Evolutionary conservation across 441 rosid genomes (phyloP), one percentile per base, ranked within the genome.

Genomic region (Gossypium gossypioides): DNA sequence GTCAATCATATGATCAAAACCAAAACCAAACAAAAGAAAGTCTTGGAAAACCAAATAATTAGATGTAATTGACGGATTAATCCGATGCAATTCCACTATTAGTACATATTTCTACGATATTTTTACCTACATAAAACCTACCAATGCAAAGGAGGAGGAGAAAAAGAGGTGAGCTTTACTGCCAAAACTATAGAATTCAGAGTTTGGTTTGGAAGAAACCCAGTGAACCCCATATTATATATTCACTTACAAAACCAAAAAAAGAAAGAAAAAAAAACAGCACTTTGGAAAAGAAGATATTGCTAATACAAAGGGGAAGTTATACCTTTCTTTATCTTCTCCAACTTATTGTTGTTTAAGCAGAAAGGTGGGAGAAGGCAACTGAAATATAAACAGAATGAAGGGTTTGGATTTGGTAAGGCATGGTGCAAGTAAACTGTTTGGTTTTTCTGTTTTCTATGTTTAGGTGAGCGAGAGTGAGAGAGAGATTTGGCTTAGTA

Each of bases 131-230:
- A 34, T 1, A 8, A 42, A 42, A 10, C 50, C n/a, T 42, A 42
- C 50, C 50, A 10, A 42, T 8, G 4, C n/a, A 10, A 42, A 42
- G n/a, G 3, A 42, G 12, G 18, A 61, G 46, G 15, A 27, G 32
- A 60, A 60, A 0, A 59, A 48, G 24, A 22, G 34, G 10, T 48
- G 24, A 15, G 22, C 15, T 18, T 58, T 58, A 21, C 9, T 4
- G 55, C 50, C n/a, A 70, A 78, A 78, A 66, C 27, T 9, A 67
- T 13, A 71, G 78, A 78, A 74, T 73, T 62, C 76, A 46, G 50
- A 72, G 22, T 67, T 76, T 72, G 40, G 22, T 63, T 76, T 72
- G 68, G 71, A 79, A 73, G 69, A 21, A 73, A 78, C 83, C 81
- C 80, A 57, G 40, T 37, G 48, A 67, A 34, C 2, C 77, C 81